Percentiles rank a stretch among this genome's conserved stretches.
Evolutionary conservation across 495 filamentous ascomycete genomes (phyloP).

Genomic region (Mytilinidion resinicola): DNA sequence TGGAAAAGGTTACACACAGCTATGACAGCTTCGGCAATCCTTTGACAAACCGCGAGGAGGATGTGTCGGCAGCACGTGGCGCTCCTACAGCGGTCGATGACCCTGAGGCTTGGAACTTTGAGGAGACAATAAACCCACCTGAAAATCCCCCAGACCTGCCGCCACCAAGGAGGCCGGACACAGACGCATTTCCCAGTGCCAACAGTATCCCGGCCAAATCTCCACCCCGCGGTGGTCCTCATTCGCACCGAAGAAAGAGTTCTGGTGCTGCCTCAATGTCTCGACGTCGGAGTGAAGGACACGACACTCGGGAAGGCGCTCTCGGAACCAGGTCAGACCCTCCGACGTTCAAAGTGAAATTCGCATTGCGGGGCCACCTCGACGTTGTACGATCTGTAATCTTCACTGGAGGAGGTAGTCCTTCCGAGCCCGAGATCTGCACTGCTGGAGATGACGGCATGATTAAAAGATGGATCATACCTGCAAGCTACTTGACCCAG

Average conservation of each 20-base stretch:
- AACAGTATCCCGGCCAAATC: conserved; percentile 72
- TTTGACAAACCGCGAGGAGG: conserved; percentile 41
- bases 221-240: conserved; percentile 58
- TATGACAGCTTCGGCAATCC: conserved; percentile 51
- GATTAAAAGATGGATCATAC: conserved; percentile 95
- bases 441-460: conserved; percentile 93
- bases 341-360: conserved; percentile 80
- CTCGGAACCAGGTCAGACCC: conserved; percentile 51
- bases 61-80: conserved; percentile 25
- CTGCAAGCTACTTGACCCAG: conserved; percentile 58
- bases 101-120: conserved; percentile 86
- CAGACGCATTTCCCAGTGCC: conserved; percentile 76
- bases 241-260: conserved; percentile 73
- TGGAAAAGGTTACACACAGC: conserved; percentile 50
- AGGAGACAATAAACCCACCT: conserved; percentile 52
- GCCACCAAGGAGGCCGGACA: conserved; percentile 65
- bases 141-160: conserved; percentile 43
- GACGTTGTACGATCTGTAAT: conserved; percentile 90
- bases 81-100: conserved; percentile 38
- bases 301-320: conserved; percentile 41
- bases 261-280: conserved; percentile 49
- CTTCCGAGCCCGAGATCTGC: conserved; percentile 91
- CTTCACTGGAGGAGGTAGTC: conserved; percentile 92
- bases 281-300: conserved; percentile 55
- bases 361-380: conserved; percentile 84